phyloP scores from a whole-genome alignment of 2,329 filamentous ascomycete species.

The Fusarium nodosum region DNA sequence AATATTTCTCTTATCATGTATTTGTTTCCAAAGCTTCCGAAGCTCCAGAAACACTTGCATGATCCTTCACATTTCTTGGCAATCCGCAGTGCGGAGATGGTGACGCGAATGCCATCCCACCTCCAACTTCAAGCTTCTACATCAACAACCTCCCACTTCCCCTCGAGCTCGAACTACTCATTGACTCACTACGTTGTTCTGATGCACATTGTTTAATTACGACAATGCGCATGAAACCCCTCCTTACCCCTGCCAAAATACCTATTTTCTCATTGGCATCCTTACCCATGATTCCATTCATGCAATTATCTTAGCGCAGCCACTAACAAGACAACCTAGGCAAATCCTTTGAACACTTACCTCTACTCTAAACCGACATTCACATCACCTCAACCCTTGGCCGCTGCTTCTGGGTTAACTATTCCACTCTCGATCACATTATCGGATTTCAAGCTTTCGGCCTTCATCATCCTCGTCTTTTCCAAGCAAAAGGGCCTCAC shows the following conservation, averaged over 20 bases:
- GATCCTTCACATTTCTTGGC: not conserved
- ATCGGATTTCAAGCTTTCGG: slow-evolving; percentile 94
- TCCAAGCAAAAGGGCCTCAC: slow-evolving; percentile 97
- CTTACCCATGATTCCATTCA: slow-evolving; percentile 38
- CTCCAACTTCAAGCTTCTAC: slow-evolving; percentile 12
- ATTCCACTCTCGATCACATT: slow-evolving; percentile 98
- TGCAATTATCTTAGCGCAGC: slow-evolving; percentile 44
- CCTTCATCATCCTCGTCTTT: slow-evolving; percentile 97
- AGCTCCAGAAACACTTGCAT: slow-evolving; percentile 9
- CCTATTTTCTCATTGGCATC: slow-evolving; percentile 23
- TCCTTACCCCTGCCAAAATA: slow-evolving; percentile 16
- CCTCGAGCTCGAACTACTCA: slow-evolving; percentile 5
- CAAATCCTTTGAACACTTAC: slow-evolving; percentile 97
- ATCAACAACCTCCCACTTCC: slow-evolving; percentile 18
- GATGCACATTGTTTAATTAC: slow-evolving; percentile 31
- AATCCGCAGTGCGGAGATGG: slow-evolving; percentile 8
- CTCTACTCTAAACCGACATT: slow-evolving; percentile 91
- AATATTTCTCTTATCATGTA: slow-evolving; percentile 9
- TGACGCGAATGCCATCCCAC: slow-evolving; percentile 13
- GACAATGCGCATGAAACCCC: slow-evolving; percentile 30
- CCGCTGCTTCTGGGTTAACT: slow-evolving; percentile 90
- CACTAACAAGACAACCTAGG: slow-evolving; percentile 70
- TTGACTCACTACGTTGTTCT: slow-evolving; percentile 23
- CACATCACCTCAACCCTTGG: slow-evolving; percentile 91
- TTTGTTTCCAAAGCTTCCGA: slow-evolving; percentile 11